These are phyloP conservation scores for Malbranchea zuffiana DNA, from an alignment of 2,329 filamentous ascomycete species.

Conservation along the genomic window DNA sequence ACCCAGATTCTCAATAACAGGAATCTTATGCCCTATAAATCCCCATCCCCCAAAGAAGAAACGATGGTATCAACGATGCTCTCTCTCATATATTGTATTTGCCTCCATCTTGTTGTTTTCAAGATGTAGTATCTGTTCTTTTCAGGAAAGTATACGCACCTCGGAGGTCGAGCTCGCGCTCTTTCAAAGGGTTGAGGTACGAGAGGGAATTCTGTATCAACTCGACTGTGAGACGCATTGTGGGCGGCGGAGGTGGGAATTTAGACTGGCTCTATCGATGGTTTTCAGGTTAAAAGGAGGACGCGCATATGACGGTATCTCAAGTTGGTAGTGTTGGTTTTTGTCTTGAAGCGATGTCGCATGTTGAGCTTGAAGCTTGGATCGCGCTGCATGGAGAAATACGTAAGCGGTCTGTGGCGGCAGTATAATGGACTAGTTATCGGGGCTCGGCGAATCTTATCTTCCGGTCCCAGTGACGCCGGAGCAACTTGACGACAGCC, in stretches of 20 bases:
- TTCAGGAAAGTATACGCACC: conserved; percentile 66
- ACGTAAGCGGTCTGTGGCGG: too few species aligned
- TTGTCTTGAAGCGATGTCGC: not conserved
- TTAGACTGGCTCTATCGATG: too few species aligned
- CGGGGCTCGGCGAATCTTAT: too few species aligned
- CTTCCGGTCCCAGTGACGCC: too few species aligned
- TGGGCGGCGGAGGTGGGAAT: conserved; percentile 16
- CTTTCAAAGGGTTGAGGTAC: conserved; percentile 96
- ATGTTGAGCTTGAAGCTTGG: too few species aligned
- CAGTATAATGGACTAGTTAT: too few species aligned
- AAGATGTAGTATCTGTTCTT: conserved; percentile 96
- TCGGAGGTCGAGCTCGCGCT: conserved; percentile 98
- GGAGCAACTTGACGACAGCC: too few species aligned
- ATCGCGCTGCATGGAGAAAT: too few species aligned
- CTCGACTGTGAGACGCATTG: conserved; percentile 90
- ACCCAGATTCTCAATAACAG: conserved; percentile 93
- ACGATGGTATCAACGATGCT: conserved; percentile 75
- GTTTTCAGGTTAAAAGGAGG: too few species aligned
- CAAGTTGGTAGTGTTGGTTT: not conserved
- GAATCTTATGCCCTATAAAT: conserved; percentile 89
- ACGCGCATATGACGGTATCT: too few species aligned
- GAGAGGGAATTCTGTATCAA: conserved; percentile 89
- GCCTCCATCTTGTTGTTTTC: too few species aligned
- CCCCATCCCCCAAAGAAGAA: conserved; percentile 31
- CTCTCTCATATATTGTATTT: conserved; percentile 32